Conservation (phyloP, 257 asterid species). For the Solanum chilense region DNA sequence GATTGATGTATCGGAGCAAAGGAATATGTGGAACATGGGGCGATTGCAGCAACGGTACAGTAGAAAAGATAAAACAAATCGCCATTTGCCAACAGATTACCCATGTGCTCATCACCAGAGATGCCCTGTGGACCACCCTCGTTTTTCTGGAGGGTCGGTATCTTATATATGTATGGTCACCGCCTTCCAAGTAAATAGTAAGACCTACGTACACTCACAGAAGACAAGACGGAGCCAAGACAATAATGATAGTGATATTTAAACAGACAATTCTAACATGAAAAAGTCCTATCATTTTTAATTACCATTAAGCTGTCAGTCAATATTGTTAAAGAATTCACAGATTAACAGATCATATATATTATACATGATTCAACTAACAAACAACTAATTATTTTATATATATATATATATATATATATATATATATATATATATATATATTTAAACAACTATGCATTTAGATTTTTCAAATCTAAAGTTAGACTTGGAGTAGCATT, state of each 20-base stretch:
- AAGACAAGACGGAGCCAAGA: too few species aligned
- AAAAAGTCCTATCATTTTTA: background rate
- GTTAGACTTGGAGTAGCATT: background rate
- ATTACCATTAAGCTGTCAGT: background rate
- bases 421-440: background rate
- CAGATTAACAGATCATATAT: too few species aligned
- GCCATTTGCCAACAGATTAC: background rate
- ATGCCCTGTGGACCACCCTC: background rate
- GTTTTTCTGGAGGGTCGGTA: background rate
- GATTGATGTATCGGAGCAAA: background rate
- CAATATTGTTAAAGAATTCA: too few species aligned
- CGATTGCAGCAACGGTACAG: background rate
- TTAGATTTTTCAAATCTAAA: background rate
- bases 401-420: background rate
- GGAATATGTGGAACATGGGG: background rate
- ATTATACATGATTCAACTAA: background rate
- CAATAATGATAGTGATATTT: background rate
- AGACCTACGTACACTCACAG: too few species aligned
- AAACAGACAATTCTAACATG: too few species aligned
- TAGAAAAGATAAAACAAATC: background rate
- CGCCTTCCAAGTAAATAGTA: background rate
- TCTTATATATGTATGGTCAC: background rate
- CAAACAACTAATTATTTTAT: background rate
- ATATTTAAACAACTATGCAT: background rate
- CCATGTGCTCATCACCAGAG: background rate